A percentile compares a stretch with the other conserved stretches of the same genome.
Evolutionary conservation across 1,284 basidiomycete species (phyloP).

Genomic region (Ceratobasidium theobromae): DNA sequence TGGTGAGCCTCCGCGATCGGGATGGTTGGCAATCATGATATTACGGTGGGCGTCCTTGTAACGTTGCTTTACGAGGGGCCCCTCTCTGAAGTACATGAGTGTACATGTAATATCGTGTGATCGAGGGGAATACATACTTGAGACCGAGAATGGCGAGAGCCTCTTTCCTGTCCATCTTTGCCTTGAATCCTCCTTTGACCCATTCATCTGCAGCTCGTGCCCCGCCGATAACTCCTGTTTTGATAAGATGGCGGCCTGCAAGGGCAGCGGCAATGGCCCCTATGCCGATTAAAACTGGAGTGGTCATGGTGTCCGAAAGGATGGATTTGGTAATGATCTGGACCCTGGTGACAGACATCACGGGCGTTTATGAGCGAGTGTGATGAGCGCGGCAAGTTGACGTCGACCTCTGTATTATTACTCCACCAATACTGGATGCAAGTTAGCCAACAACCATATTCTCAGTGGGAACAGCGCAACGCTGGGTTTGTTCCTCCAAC

Average conservation of each 20-base stretch:
- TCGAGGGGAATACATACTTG: slow-evolving; percentile 58
- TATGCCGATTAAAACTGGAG: slow-evolving; percentile 73
- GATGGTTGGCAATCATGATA: slow-evolving; percentile 95
- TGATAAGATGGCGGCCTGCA: slow-evolving; percentile 68
- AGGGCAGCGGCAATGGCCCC: slow-evolving; percentile 80
- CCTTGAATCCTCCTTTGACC: slow-evolving; percentile 91
- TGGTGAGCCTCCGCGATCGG: slow-evolving; percentile 93
- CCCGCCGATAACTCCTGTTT: slow-evolving; percentile 53
- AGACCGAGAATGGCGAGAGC: slow-evolving; percentile 91
- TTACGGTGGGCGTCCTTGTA: slow-evolving; percentile 89
- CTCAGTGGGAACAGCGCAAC: slow-evolving; percentile 28
- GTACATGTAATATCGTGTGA: background rate
- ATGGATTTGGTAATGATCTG: background rate
- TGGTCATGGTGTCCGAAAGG: slow-evolving; percentile 46
- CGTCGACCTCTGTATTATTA: background rate
- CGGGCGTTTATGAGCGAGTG: slow-evolving; percentile 14
- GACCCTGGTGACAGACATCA: slow-evolving; percentile 5
- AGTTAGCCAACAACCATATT: slow-evolving; percentile 7
- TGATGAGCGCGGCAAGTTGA: slow-evolving; percentile 7
- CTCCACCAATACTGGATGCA: background rate
- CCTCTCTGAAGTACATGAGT: slow-evolving; percentile 57
- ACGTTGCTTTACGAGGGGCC: slow-evolving; percentile 64
- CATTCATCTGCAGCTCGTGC: slow-evolving; percentile 73
- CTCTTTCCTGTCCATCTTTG: slow-evolving; percentile 95
- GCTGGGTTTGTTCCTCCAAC: slow-evolving; percentile 25